A percentile compares a stretch with the other conserved stretches of the same genome.
These are phyloP conservation scores for Chaetoceros muelleri DNA, from an alignment of 108 stramenopile species.

Conservation along the genomic window DNA sequence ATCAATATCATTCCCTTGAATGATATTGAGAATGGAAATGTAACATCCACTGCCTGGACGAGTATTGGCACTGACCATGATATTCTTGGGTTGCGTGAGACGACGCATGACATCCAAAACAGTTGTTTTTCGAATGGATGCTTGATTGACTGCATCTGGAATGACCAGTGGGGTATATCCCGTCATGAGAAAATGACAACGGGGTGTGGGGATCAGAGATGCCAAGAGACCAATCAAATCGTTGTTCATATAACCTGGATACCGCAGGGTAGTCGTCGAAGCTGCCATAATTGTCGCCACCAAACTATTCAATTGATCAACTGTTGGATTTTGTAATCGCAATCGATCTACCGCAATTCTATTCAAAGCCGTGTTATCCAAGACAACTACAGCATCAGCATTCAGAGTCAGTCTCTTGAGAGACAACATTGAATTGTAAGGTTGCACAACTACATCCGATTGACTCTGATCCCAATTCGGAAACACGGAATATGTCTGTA, in stretches of 20 bases:
- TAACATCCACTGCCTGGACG: constrained; percentile 86
- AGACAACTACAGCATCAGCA: constrained; percentile 96
- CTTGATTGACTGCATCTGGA: constrained; percentile 6
- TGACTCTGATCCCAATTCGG: constrained; percentile 90
- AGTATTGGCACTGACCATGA: constrained; percentile 96
- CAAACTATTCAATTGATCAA: constrained; percentile 93
- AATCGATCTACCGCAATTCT: constrained; percentile 93
- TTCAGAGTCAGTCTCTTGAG: constrained; percentile 94
- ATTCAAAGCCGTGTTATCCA: constrained; percentile 94
- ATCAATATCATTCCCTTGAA: constrained; percentile 94
- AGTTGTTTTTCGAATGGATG: constrained; percentile 89
- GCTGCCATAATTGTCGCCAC: constrained; percentile 99
- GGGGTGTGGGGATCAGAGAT: constrained; percentile 94
- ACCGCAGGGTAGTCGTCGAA: constrained; percentile 93
- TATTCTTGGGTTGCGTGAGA: constrained; percentile 95
- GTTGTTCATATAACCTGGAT: constrained; percentile 99
- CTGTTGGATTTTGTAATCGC: constrained; percentile 86
- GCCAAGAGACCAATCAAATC: constrained; percentile 96
- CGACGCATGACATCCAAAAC: constrained; percentile 99
- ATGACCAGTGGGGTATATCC: constrained; percentile 92
- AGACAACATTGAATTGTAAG: constrained; percentile 96
- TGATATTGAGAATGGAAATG: constrained; percentile 97
- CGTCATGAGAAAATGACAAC: constrained; percentile 99
- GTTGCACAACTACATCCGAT: constrained; percentile 97
- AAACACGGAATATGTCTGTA: constrained; percentile 98